A percentile compares a stretch with the other conserved stretches of the same genome.
Evolutionary conservation across 805 yeast genomes (phyloP).

Genomic region (Yarrowia keelungensis): DNA sequence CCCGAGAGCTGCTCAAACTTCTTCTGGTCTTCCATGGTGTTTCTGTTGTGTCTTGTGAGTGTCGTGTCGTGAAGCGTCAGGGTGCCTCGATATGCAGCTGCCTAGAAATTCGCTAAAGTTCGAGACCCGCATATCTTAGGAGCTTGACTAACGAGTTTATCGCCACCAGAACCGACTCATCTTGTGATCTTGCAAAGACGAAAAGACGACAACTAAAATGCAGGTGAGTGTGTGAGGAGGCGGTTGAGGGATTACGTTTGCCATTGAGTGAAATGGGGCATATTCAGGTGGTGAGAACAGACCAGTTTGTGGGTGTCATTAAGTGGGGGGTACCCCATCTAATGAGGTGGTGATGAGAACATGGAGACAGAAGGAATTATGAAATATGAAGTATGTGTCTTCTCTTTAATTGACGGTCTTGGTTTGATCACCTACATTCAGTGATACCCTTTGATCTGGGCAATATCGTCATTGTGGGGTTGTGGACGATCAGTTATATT

Average conservation of each 20-base stretch:
- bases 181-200: background rate
- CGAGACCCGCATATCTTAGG: background rate
- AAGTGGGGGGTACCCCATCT: too few relatives aligned
- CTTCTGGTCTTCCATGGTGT: conserved; percentile 22
- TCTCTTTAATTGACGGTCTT: too few relatives aligned
- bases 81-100: background rate
- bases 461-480: too few relatives aligned
- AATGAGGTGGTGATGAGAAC: too few relatives aligned
- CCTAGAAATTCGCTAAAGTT: conserved; percentile 10
- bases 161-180: background rate
- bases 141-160: background rate
- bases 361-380: too few relatives aligned
- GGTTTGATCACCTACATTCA: too few relatives aligned
- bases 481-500: too few relatives aligned
- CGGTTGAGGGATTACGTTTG: background rate
- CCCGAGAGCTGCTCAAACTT: conserved; percentile 34
- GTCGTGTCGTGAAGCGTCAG: too few relatives aligned
- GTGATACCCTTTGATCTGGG: too few relatives aligned
- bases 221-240: conserved; percentile 4
- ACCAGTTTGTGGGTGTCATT: too few relatives aligned
- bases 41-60: background rate
- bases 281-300: too few relatives aligned
- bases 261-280: background rate
- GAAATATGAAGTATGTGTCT: too few relatives aligned
- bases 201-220: background rate